Percentiles rank a stretch among this genome's conserved stretches.
phyloP scores from a whole-genome alignment of 2,329 filamentous ascomycete genomes.

The Ophiobolus disseminans region DNA sequence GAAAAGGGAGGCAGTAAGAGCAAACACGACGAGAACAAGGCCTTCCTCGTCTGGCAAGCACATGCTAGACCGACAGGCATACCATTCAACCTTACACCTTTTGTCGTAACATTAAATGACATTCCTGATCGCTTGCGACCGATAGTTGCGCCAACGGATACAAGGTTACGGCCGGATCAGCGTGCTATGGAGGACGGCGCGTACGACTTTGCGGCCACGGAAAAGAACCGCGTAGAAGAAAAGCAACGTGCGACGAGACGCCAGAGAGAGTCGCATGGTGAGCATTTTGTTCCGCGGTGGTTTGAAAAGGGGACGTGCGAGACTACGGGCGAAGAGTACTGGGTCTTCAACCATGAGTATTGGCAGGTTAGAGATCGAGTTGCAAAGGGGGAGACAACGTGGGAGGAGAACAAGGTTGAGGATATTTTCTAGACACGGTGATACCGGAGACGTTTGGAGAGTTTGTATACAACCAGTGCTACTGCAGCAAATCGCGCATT shows the following conservation, averaged over 20 bases:
- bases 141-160: slow-evolving; percentile 89
- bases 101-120: slow-evolving; percentile 93
- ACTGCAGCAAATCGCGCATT: too few relatives aligned
- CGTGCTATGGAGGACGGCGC: slow-evolving; percentile 98
- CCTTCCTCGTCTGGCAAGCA: slow-evolving; percentile 92
- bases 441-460: too few relatives aligned
- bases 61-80: slow-evolving; percentile 81
- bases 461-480: too few relatives aligned
- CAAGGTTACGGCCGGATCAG: slow-evolving; percentile 90
- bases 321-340: slow-evolving; percentile 86
- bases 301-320: slow-evolving; percentile 77
- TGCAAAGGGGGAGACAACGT: slow-evolving; percentile 65
- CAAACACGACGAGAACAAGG: slow-evolving; percentile 71
- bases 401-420: slow-evolving; percentile 71
- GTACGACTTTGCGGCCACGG: slow-evolving; percentile 89
- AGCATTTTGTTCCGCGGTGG: slow-evolving; percentile 86
- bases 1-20: slow-evolving; percentile 49
- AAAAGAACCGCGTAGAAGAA: slow-evolving; percentile 95
- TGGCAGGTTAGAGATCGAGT: slow-evolving; percentile 77
- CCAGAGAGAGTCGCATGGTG: slow-evolving; percentile 75
- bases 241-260: slow-evolving; percentile 81
- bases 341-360: slow-evolving; percentile 88
- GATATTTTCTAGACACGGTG: slow-evolving; percentile 78
- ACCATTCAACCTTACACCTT: slow-evolving; percentile 96
- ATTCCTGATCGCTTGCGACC: slow-evolving; percentile 80